Base-by-base conservation (phyloP, 2,329 filamentous ascomycete genomes). In the Cryphonectria carpinicola region DNA sequence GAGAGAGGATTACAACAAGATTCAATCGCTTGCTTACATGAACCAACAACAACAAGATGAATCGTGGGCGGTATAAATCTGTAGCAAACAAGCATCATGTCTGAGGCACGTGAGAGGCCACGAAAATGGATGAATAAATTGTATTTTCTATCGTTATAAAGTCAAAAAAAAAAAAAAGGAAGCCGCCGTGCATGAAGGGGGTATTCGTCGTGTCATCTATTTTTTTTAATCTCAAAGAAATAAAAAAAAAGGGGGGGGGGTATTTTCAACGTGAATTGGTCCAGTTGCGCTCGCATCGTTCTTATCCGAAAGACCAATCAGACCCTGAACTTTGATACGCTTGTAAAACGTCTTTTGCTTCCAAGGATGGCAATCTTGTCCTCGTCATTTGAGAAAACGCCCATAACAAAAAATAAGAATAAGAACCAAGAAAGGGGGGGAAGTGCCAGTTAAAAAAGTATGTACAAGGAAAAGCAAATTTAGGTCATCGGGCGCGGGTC, bases 381-480 rank as follows among this genome's bases (percentile, higher is more conserved):
- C 5, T n/a, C 19, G 19, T 49, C 1, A n/a, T 22, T 8, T 28
- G 28, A 28, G 28, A 19, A n/a, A 7, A n/a, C 22, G 46, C 46
- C 11, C 37, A 28, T 28, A 28, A n/a, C n/a, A n/a, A n/a, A 28
- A 28, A 28, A 28, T 1, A 28, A 28, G 28, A 28, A 28, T 28
- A 28, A 28, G 28, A 28, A 28, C 28, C 28, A 28, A 28, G 2
- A 28, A 28, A 43, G 19, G 8, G 37, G 46, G 54, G 28, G 28
- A 2, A 1, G 28, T 28, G 28, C 28, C 28, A 28, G 28, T 28
- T 28, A 28, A 28, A 41, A 28, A 28, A 41, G 25, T 56, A n/a
- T 65, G 49, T 67, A 71, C 56, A 71, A 22, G 64, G 49, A 64
- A 41, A 46, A 19, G 43, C 43, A 46, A 46, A 6, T 19, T 17